phyloP scores from a whole-genome alignment of 2,329 filamentous ascomycete species.

The Cylindrodendrum hubeiense region DNA sequence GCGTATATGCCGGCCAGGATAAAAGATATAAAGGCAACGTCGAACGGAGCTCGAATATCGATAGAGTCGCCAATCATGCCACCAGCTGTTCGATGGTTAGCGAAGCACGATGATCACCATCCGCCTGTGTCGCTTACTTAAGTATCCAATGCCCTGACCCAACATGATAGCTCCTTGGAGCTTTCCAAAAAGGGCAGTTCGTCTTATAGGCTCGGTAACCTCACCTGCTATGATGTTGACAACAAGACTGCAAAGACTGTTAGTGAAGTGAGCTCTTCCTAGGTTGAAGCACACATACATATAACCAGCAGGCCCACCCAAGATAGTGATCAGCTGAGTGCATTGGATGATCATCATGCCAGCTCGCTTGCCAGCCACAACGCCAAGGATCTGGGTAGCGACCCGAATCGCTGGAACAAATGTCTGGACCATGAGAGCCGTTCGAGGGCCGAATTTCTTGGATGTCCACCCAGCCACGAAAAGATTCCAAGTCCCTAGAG shows the following conservation, averaged over 20 bases:
- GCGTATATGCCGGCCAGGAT: slow-evolving; percentile 58
- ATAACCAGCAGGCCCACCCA: slow-evolving; percentile 78
- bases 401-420: slow-evolving; percentile 75
- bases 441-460: slow-evolving; percentile 73
- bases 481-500: slow-evolving; percentile 51
- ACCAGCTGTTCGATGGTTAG: slow-evolving; percentile 57
- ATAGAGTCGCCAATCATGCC: slow-evolving; percentile 74
- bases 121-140: slow-evolving; percentile 54
- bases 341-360: slow-evolving; percentile 78
- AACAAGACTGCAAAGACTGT: slow-evolving; percentile 58
- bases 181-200: slow-evolving; percentile 75
- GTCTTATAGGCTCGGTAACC: slow-evolving; percentile 67
- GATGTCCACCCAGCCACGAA: slow-evolving; percentile 76
- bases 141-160: slow-evolving; percentile 72
- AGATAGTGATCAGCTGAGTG: slow-evolving; percentile 75
- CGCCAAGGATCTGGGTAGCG: slow-evolving; percentile 73
- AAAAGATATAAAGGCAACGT: slow-evolving; percentile 71
- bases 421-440: slow-evolving; percentile 72
- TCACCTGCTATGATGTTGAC: slow-evolving; percentile 78
- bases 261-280: not conserved
- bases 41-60: slow-evolving; percentile 74
- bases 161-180: slow-evolving; percentile 77
- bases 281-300: slow-evolving; percentile 52
- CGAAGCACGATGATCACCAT: accelerated
- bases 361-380: slow-evolving; percentile 67